Evolutionary conservation across 768 basidiomycete species (phyloP), one percentile per base, ranked within the genome.

Genomic region (Suillus americanus): DNA sequence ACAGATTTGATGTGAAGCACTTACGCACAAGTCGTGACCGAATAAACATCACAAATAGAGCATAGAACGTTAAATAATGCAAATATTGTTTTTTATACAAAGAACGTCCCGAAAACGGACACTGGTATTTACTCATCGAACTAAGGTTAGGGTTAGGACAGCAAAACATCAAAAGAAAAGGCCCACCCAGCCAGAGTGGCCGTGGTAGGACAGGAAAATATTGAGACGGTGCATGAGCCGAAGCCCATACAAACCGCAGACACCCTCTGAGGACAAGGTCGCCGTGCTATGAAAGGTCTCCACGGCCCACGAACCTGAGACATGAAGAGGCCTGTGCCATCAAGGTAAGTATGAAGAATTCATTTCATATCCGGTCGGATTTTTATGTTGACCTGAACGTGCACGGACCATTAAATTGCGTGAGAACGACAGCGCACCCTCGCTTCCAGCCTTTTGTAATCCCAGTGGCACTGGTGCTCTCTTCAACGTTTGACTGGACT

Each of bases 161-260:
- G 1, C 2, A 0, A 1, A 30, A 0, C 41, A 61, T 3, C 63
- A 48, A 76, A 76, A 77, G 73, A 48, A 62, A 2, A 35, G 76
- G 79, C 79, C 81, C 77, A 72, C 79, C 81, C 81, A 80, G 81
- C 80, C 81, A 79, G 81, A 83, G 81, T 77, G 82, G 82, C 82
- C 81, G 70, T 80, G 82, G 82, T 79, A 79, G 85, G 84, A 88
- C 87, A 76, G 88, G 87, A 82, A 89, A 89, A 89, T 89, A 89
- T 89, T 88, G 70, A 81, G 86, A 89, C 86, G 83, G 82, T 89
- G 87, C 88, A 87, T 87, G 85, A 82, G 81, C 87, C 86, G 80
- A 83, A 85, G 85, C 84, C 74, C 75, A 82, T 77, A 82, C 82
- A 82, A 83, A 78, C 77, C 76, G 69, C 61, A 62, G 43, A 69